Conservation (phyloP, 495 filamentous ascomycete species). For the Penicillium macrosclerotiorum region DNA sequence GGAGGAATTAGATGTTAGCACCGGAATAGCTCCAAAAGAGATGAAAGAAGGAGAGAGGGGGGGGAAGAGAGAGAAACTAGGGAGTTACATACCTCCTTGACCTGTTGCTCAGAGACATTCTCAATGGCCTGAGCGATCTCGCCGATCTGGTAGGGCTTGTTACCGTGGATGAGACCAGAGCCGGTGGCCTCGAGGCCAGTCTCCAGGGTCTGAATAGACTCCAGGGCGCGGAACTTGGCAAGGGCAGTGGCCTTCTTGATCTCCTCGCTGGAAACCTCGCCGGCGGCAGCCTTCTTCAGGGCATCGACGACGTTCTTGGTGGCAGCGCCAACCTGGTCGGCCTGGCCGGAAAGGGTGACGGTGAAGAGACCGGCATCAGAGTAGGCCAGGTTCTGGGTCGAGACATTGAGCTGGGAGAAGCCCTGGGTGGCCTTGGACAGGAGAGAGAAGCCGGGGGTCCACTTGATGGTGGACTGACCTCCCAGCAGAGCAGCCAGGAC, state of each 20-base stretch:
- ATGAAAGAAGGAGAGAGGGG: slow-evolving; percentile 1
- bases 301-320: slow-evolving; percentile 64
- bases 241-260: slow-evolving; percentile 87
- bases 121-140: slow-evolving; percentile 78
- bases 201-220: slow-evolving; percentile 70
- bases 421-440: slow-evolving; percentile 72
- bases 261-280: slow-evolving; percentile 74
- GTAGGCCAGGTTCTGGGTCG: slow-evolving; percentile 77
- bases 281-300: slow-evolving; percentile 74
- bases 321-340: slow-evolving; percentile 64
- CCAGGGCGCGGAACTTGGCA: slow-evolving; percentile 91
- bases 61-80: no score
- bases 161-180: slow-evolving; percentile 72
- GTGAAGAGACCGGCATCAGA: slow-evolving; percentile 90
- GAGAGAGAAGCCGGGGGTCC: slow-evolving; percentile 88
- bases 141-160: slow-evolving; percentile 82
- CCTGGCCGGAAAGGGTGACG: slow-evolving; percentile 72
- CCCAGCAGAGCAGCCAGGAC: slow-evolving; percentile 90
- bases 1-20: slow-evolving; percentile 16
- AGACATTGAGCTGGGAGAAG: slow-evolving; percentile 61
- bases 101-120: slow-evolving; percentile 74
- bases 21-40: neutral
- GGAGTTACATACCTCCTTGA: slow-evolving; percentile 73
- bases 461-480: slow-evolving; percentile 89
- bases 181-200: slow-evolving; percentile 70